A percentile compares a stretch with the other conserved stretches of the same genome.
phyloP scores from a whole-genome alignment of 2,329 filamentous ascomycete genomes.

The Xylaria sp. region DNA sequence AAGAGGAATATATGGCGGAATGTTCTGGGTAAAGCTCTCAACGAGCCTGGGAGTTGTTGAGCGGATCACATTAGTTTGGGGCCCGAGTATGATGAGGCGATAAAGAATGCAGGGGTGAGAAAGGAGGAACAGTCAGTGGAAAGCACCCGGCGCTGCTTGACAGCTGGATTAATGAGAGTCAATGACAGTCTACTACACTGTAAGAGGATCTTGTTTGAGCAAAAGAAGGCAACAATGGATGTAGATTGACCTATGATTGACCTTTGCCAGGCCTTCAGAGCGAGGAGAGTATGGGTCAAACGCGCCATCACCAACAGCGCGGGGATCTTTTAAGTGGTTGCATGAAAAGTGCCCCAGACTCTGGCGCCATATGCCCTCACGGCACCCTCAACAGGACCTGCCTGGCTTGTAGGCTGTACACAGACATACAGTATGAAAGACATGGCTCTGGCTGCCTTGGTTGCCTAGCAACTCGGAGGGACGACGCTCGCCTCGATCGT shows the following conservation, averaged over 20 bases:
- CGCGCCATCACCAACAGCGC: conserved; percentile 31
- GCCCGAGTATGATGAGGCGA: conserved; percentile 36
- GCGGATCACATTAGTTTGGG: conserved; percentile 41
- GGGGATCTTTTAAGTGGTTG: conserved; percentile 43
- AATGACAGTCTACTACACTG: conserved; percentile 29
- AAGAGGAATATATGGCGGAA: conserved; percentile 47
- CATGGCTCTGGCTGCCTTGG: conserved; percentile 35
- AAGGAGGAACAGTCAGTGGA: conserved; percentile 30
- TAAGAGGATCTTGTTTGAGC: conserved; percentile 30
- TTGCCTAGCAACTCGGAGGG: conserved; percentile 44
- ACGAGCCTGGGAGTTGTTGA: conserved; percentile 34
- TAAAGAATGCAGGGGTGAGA: conserved; percentile 33
- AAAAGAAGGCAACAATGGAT: conserved; percentile 28
- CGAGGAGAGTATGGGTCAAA: conserved; percentile 27
- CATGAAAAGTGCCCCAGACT: conserved; percentile 39
- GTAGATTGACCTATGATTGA: conserved; percentile 7
- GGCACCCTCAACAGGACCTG: conserved; percentile 28
- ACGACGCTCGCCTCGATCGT: conserved; percentile 32
- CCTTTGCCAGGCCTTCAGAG: conserved; percentile 26
- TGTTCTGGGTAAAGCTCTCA: conserved; percentile 36
- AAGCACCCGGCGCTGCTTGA: conserved; percentile 33
- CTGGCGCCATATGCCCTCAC: conserved; percentile 32
- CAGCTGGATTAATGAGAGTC: conserved; percentile 32
- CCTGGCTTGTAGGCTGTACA: no score
- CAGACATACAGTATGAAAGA: conserved; percentile 33